These are phyloP conservation scores for Adansonia rubrostipa DNA, from an alignment of 441 rosid genomes.

Conservation along the genomic window DNA sequence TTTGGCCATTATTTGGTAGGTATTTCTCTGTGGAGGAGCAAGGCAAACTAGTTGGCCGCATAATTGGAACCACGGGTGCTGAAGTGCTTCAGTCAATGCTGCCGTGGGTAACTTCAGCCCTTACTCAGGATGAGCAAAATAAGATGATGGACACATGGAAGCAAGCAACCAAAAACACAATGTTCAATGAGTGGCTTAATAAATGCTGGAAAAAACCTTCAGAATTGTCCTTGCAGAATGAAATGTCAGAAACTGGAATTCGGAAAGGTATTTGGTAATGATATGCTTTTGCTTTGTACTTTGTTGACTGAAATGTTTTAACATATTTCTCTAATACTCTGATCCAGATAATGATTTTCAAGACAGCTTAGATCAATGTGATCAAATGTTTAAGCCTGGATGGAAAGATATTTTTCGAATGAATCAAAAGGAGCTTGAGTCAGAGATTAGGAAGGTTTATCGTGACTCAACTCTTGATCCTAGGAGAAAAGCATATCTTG, in stretches of 20 bases:
- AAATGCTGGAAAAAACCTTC: constrained; percentile 67
- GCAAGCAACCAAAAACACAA: constrained; percentile 81
- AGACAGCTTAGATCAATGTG: constrained; percentile 47
- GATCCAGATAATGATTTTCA: constrained; percentile 51
- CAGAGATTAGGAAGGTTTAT: constrained; percentile 79
- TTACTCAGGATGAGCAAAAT: constrained; percentile 71
- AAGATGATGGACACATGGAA: constrained; percentile 86
- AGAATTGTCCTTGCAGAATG: constrained; percentile 48
- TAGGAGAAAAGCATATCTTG: constrained; percentile 76
- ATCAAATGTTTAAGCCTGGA: constrained; percentile 57
- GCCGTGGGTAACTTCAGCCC: constrained; percentile 84
- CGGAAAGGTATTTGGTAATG: constrained; percentile 48
- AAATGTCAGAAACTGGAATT: constrained; percentile 48
- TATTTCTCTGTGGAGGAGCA: constrained; percentile 75
- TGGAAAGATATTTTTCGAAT: constrained; percentile 60
- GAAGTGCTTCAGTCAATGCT: constrained; percentile 82
- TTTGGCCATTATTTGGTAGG: constrained; percentile 74
- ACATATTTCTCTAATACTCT: constrained; percentile 33
- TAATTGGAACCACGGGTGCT: constrained; percentile 80
- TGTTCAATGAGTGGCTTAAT: constrained; percentile 80
- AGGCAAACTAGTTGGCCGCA: constrained; percentile 72
- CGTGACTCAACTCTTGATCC: constrained; percentile 79
- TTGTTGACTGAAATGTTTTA: constrained; percentile 29
- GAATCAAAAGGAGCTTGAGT: constrained; percentile 73
- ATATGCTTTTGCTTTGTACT: constrained; percentile 23